A percentile compares a stretch with the other conserved stretches of the same genome.
These are phyloP conservation scores for Asterochloris sp. DNA, from an alignment of 139 green algal species.

Conservation along the genomic window DNA sequence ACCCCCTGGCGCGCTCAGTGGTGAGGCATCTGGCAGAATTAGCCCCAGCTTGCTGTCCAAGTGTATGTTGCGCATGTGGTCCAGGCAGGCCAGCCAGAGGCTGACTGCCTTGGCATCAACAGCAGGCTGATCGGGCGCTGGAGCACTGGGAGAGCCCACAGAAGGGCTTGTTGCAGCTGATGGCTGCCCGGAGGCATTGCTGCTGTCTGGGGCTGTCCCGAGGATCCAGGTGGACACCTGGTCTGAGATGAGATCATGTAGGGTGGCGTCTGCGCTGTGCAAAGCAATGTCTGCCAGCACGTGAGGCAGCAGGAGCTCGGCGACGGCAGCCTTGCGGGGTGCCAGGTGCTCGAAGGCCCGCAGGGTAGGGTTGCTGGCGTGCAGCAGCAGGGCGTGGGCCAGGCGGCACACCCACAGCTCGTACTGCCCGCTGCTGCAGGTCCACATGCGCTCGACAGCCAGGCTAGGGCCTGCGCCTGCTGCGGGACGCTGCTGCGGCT, in stretches of 20 bases:
- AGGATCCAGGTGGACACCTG: not conserved
- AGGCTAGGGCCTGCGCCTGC: not conserved
- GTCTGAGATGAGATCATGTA: constrained; percentile 9
- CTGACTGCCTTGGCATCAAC: constrained; percentile 34
- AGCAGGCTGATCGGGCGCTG: not conserved
- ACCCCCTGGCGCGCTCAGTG: constrained; percentile 6
- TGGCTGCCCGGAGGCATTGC: too few relatives aligned
- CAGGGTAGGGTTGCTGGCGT: constrained; percentile 21
- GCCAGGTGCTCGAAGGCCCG: constrained; percentile 23
- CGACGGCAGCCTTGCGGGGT: constrained; percentile 41
- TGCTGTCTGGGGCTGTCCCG: too few relatives aligned
- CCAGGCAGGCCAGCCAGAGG: constrained; percentile 51
- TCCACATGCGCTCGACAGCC: constrained; percentile 23
- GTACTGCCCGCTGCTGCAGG: constrained; percentile 14
- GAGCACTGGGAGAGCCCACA: not conserved
- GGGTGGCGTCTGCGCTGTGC: constrained; percentile 6
- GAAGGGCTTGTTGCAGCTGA: too few relatives aligned
- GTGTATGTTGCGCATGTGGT: constrained; percentile 47
- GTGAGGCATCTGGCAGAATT: constrained; percentile 8
- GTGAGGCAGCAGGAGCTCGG: constrained; percentile 55
- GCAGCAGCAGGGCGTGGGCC: constrained; percentile 41
- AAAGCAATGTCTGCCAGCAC: constrained; percentile 45
- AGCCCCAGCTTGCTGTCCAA: constrained; percentile 18
- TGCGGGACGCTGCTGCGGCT: not conserved
- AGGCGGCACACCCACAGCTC: constrained; percentile 54